Evolutionary conservation across 768 basidiomycete genomes (phyloP), one percentile per base, ranked within the genome.

Genomic region (Sutorius australiensis): DNA sequence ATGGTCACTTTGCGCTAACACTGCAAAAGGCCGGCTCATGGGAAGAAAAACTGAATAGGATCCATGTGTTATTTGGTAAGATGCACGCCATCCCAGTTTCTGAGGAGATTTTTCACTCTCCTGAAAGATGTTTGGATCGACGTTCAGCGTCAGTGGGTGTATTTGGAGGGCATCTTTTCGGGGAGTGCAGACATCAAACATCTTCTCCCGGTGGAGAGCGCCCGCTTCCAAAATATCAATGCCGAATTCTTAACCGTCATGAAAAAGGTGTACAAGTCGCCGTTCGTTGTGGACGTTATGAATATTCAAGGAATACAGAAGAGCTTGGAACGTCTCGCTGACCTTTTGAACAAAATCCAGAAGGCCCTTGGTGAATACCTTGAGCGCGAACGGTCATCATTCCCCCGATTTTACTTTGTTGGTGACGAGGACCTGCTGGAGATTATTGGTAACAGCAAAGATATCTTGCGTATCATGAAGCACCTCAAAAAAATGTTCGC

Each of bases 401-500:
- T 99, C 83, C 97, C 97, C 64, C 90, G 97, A 8, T 99, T 99
- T 77, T 99, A 99, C 74, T 99, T 99, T 63, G 94, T 99, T 48
- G 97, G 97, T 63, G 97, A 99, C 72, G 97, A 99, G 67, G 97
- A 99, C 67, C 74, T 99, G 55, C 79, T 99, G 57, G 97, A 99
- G 71, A 99, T 99, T 62, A 98, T 99, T 58, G 97, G 97, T 58
- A 99, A 99, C 75, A 97, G 93, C 80, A 99, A 98, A 71, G 95
- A 98, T 65, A 97, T 98, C 61, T 73, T 93, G 40, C 89, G 97
- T 36, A 91, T 98, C 71, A 93, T 97, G 92, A 99, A 99, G 63
- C 97, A 98, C 74, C 79, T 99, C 54, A 98, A 98, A 78, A 99
- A 99, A 80, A 99, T 99, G 97, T 99, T 99, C 72, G 97, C 97